A percentile compares a stretch with the other conserved stretches of the same genome.
Evolutionary conservation across 106 monocot species (phyloP).

Genomic region (Apostasia shenzhenica): DNA sequence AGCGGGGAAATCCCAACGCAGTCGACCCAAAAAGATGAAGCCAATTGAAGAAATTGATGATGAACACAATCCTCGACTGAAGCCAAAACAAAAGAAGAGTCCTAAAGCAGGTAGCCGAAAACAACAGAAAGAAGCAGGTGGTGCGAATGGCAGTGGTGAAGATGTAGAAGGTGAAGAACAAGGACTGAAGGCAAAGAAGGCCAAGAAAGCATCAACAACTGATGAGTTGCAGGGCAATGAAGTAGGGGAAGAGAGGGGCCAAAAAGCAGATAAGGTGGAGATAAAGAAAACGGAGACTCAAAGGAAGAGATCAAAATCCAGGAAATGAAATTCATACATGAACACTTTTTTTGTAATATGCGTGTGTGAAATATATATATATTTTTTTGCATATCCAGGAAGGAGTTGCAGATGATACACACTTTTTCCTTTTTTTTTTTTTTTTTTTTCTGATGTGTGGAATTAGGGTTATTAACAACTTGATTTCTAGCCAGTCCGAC

Average conservation of each 20-base stretch:
- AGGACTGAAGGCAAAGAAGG: slow-evolving; percentile 1
- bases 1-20: slow-evolving; percentile 6
- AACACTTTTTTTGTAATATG: no score
- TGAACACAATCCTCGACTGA: slow-evolving; percentile 5
- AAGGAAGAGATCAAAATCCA: slow-evolving; percentile 10
- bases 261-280: not conserved
- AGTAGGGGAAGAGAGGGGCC: not conserved
- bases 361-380: no score
- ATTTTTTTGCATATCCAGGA: not conserved
- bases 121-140: not conserved
- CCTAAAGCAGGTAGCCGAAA: not conserved
- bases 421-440: not conserved
- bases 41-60: slow-evolving; percentile 9
- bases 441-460: not conserved
- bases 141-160: not conserved
- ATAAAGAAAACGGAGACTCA: not conserved
- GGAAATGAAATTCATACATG: not conserved
- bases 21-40: slow-evolving; percentile 23
- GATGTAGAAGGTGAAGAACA: slow-evolving; percentile 2
- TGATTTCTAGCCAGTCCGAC: no score
- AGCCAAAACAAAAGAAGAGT: not conserved
- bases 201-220: not conserved
- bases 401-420: not conserved
- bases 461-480: not conserved
- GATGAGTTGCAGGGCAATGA: not conserved